phyloP scores from a whole-genome alignment of 2,329 filamentous ascomycete species.

The Cercospora sp. region DNA sequence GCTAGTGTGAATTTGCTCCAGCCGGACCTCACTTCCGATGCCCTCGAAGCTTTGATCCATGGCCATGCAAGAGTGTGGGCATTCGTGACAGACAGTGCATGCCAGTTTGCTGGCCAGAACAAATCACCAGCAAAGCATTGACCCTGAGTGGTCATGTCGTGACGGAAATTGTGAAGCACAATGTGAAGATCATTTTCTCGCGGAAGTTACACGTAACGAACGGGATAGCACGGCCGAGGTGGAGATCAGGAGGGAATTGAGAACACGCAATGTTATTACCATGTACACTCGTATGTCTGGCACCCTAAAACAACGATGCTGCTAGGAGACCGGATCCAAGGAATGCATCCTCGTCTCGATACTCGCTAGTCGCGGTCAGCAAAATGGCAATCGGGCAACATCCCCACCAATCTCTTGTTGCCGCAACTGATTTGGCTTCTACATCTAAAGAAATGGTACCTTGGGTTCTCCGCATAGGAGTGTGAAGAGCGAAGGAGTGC shows the following conservation, averaged over 20 bases:
- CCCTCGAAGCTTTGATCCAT: neutral
- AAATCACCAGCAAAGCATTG: neutral
- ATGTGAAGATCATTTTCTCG: neutral
- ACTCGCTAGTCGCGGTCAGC: neutral
- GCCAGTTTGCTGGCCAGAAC: neutral
- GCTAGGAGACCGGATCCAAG: neutral
- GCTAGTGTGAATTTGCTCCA: neutral
- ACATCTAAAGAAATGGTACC: neutral
- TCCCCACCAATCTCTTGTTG: neutral
- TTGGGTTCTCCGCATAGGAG: neutral
- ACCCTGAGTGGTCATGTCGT: neutral
- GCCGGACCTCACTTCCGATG: slow-evolving; percentile 2
- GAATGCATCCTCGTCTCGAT: neutral
- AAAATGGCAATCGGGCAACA: neutral
- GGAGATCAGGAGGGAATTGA: neutral
- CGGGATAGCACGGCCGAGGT: neutral
- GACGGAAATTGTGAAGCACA: neutral
- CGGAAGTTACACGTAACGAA: neutral
- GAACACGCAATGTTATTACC: neutral
- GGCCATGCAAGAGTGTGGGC: neutral
- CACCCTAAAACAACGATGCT: neutral
- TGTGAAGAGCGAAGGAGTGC: neutral
- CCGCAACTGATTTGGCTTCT: neutral
- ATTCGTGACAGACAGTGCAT: neutral
- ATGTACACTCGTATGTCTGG: neutral